Percentiles rank a stretch among this genome's conserved stretches.
Evolutionary conservation across 768 basidiomycete species (phyloP).

Genomic region (Tremella fuciformis): DNA sequence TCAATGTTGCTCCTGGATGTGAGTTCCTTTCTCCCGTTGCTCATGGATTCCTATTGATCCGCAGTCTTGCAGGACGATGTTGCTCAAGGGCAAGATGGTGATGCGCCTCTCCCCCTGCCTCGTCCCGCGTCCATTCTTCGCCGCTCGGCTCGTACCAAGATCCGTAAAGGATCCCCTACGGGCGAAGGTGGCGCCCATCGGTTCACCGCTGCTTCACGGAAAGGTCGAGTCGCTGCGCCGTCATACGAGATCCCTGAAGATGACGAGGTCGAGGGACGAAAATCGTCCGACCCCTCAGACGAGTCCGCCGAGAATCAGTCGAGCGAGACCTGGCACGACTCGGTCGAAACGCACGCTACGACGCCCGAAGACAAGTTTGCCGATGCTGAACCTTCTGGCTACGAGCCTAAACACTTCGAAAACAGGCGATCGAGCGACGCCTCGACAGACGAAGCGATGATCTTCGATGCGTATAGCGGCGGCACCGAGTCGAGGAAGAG

Average conservation of each 20-base stretch:
- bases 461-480: conserved; percentile 73
- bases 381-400: conserved; percentile 17
- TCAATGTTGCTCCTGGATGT: conserved; percentile 83
- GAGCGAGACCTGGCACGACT: conserved; percentile 14
- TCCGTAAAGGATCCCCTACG: conserved; percentile 74
- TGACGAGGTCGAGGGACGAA: conserved; percentile 22
- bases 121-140: conserved; percentile 85
- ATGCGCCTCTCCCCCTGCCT: conserved; percentile 82
- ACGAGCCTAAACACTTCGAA: conserved; percentile 40
- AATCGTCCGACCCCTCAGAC: conserved; percentile 12
- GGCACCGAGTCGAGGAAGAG: conserved; percentile 29
- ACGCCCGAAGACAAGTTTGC: conserved; percentile 56
- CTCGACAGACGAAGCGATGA: conserved; percentile 74
- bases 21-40: conserved; percentile 50
- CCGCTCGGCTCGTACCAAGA: conserved; percentile 89
- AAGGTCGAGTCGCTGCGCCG: conserved; percentile 53
- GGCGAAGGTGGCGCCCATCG: conserved; percentile 81
- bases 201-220: conserved; percentile 58
- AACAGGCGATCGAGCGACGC: conserved; percentile 54
- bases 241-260: conserved; percentile 30
- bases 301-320: conserved; percentile 17
- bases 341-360: conserved; percentile 57
- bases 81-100: conserved; percentile 63
- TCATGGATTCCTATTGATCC: conserved; percentile 11
- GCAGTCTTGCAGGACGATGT: conserved; percentile 42